phyloP scores from a whole-genome alignment of 2,329 filamentous ascomycete genomes.

The Leptographium lundbergii region DNA sequence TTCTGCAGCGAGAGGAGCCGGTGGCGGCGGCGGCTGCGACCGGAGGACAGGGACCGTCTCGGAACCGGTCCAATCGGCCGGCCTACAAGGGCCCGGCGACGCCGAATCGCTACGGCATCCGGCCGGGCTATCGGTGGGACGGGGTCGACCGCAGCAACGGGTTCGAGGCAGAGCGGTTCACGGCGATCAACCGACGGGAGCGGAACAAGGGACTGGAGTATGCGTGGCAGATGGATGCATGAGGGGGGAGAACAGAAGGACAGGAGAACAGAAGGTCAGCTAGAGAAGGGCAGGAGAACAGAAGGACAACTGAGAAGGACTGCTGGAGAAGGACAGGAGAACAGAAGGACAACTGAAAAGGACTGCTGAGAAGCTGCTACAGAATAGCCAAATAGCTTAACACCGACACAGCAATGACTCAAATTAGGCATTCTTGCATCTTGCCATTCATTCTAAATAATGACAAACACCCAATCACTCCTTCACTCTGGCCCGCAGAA shows the following conservation, averaged over 20 bases:
- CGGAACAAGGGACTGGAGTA: slow-evolving; percentile 75
- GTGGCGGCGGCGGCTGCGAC: slow-evolving; percentile 2
- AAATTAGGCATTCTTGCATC: no score
- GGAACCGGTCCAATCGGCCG: slow-evolving; percentile 32
- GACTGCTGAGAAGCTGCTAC: no score
- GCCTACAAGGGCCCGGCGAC: slow-evolving; percentile 68
- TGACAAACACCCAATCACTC: neutral
- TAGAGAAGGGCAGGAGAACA: neutral
- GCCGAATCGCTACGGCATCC: slow-evolving; percentile 89
- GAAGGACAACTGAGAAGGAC: no score
- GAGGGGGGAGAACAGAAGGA: neutral
- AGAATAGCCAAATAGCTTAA: no score
- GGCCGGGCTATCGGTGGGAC: slow-evolving; percentile 90
- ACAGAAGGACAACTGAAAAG: no score
- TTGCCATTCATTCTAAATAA: no score
- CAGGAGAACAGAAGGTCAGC: neutral
- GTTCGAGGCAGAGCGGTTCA: slow-evolving; percentile 89
- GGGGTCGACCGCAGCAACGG: slow-evolving; percentile 89
- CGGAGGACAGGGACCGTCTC: slow-evolving; percentile 13
- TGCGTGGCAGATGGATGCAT: slow-evolving; percentile 82
- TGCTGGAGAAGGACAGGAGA: no score
- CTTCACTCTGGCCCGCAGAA: slow-evolving; percentile 24
- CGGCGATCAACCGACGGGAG: slow-evolving; percentile 64
- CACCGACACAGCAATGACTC: no score
- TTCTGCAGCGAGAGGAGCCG: slow-evolving; percentile 38